These are phyloP conservation scores for Termitomyces sp. DNA, from an alignment of 768 basidiomycete species.

Conservation along the genomic window DNA sequence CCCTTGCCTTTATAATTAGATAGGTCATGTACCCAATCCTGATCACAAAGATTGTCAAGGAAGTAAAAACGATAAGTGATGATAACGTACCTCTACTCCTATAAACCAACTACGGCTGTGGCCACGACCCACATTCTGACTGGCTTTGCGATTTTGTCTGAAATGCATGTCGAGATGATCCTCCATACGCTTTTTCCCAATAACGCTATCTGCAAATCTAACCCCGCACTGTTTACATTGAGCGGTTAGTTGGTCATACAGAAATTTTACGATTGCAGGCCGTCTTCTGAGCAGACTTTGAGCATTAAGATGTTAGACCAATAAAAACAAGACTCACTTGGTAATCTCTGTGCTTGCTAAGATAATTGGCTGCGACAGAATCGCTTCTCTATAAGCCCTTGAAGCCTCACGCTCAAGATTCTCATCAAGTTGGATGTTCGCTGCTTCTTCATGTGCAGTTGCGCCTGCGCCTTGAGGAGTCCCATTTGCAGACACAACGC, in stretches of 20 bases:
- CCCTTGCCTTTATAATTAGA: slow-evolving; percentile 69
- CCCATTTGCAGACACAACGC: slow-evolving; percentile 58
- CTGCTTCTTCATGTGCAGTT: slow-evolving; percentile 35
- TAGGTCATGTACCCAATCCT: slow-evolving; percentile 89
- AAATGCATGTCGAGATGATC: slow-evolving; percentile 97
- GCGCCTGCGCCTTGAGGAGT: slow-evolving; percentile 51
- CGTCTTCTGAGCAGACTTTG: slow-evolving; percentile 41
- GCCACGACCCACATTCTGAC: slow-evolving; percentile 75
- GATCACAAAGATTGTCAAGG: background rate
- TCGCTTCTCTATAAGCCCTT: slow-evolving; percentile 55
- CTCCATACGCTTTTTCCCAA: slow-evolving; percentile 76
- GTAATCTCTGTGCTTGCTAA: slow-evolving; percentile 68
- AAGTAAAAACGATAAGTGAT: slow-evolving; percentile 14
- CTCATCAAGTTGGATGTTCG: slow-evolving; percentile 20
- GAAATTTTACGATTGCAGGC: slow-evolving; percentile 57
- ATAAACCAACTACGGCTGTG: slow-evolving; percentile 91
- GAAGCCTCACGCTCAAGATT: slow-evolving; percentile 45
- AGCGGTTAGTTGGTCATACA: slow-evolving; percentile 71
- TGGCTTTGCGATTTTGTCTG: slow-evolving; percentile 83
- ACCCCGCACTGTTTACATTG: slow-evolving; percentile 95
- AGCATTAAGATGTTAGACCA: background rate
- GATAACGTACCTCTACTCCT: slow-evolving; percentile 64
- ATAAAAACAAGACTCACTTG: slow-evolving; percentile 44
- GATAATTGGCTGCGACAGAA: slow-evolving; percentile 59
- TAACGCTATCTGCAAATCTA: slow-evolving; percentile 71